Evolutionary conservation across 202 grass and related monocot species (phyloP), one percentile per base, ranked within the genome.

Genomic region (Bolboschoenoplectus hybrid): DNA sequence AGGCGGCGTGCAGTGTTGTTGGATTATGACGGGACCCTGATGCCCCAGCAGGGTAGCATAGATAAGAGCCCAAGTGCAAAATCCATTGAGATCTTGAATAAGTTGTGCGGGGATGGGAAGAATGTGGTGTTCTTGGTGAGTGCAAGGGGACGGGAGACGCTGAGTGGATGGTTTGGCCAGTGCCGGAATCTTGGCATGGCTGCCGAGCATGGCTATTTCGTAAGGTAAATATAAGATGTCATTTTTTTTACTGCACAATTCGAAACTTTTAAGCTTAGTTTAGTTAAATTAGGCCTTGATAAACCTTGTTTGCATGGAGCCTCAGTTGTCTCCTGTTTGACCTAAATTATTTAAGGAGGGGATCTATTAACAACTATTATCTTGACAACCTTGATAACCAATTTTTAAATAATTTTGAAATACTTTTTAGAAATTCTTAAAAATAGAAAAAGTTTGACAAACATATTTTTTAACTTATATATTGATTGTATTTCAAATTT

Each of bases 161-260:
- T 97, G 1, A 79, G 89, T 19, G 91, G 89, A 14, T 97, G 95
- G 95, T 95, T 97, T 52, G 38, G 10, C 51, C 86, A 91, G 68
- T 95, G 89, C 45, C 91, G 95, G 75, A 97, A 93, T 53, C 75
- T 97, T 44, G 93, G 87, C 44, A 78, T 95, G 32, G 91, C 95
- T 32, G 95, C 95, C 5, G 95, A 97, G 83, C 93, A 97, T 20
- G 95, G 95, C 11, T 97, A 97, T 84, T 97, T 95, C 70, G 47
- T 93, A 61, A 97, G 95, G 95, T 97, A 93, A 83, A 68, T 51
- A 16, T 45, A 13, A 47, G n/a, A 39, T 80, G 36, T 11, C 12
- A 51, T 55, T 76, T 36, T 36, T 55, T 9, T 5, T 55, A 77
- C 47, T 56, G 69, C 32, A 2, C 20, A 77, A 38, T 77, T 55